A percentile compares a stretch with the other conserved stretches of the same genome.
phyloP scores from a whole-genome alignment of 2,329 filamentous ascomycete genomes.

The Botryosphaeria dothidea region DNA sequence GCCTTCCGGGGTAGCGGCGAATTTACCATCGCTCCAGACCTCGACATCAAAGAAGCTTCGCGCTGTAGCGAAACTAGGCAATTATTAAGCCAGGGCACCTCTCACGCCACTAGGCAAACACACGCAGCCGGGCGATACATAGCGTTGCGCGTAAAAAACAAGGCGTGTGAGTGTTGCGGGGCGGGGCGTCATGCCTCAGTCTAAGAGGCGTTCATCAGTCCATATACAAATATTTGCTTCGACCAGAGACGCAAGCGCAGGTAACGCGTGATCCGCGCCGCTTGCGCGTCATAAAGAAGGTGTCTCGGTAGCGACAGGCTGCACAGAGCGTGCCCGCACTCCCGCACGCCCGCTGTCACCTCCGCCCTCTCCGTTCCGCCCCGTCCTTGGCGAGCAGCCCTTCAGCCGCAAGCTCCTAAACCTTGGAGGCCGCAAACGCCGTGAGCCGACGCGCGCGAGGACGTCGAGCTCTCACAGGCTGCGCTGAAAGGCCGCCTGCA shows the following conservation, averaged over 20 bases:
- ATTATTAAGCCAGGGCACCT: neutral
- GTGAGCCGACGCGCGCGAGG: conserved; percentile 13
- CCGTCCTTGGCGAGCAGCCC: conserved; percentile 12
- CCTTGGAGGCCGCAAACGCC: conserved; percentile 17
- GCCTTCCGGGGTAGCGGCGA: neutral
- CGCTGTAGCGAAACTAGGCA: neutral
- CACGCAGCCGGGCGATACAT: neutral
- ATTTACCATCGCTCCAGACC: neutral
- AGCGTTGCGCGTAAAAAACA: neutral
- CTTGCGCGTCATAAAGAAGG: neutral
- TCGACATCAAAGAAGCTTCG: neutral
- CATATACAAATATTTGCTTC: neutral
- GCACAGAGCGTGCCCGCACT: neutral
- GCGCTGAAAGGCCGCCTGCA: conserved; percentile 14
- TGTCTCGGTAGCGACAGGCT: neutral
- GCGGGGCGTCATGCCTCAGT: neutral
- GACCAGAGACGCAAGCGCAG: neutral
- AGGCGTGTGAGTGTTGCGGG: neutral
- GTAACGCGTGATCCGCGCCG: neutral
- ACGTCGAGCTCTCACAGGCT: conserved; percentile 14
- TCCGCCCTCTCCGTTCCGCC: conserved; percentile 8
- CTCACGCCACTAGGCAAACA: neutral
- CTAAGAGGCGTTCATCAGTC: neutral
- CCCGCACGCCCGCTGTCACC: neutral
- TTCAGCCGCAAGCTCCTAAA: conserved; percentile 17